Percentiles rank a stretch among this genome's conserved stretches.
Evolutionary conservation across 495 filamentous ascomycete genomes (phyloP).

Genomic region (Parathielavia hyrcaniae): DNA sequence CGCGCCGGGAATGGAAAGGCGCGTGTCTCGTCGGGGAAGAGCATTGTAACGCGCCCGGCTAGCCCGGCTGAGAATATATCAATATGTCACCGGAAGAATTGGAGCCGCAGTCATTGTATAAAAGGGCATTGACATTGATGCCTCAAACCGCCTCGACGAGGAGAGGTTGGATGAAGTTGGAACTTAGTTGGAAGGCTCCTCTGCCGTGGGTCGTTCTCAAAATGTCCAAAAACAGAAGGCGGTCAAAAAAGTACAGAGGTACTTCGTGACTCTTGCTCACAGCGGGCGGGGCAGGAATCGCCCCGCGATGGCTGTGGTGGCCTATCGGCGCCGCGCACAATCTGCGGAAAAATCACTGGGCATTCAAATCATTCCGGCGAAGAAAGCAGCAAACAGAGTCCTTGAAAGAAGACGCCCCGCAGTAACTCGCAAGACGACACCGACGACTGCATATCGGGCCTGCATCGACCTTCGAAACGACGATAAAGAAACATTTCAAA

Average conservation of each 20-base stretch:
- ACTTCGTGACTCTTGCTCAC: slow-evolving; percentile 7
- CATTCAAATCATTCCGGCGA: slow-evolving; percentile 20
- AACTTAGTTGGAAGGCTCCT: too few relatives aligned
- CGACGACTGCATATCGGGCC: neutral
- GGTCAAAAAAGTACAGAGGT: slow-evolving; percentile 13
- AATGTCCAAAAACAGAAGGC: slow-evolving; percentile 15
- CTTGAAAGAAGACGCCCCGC: slow-evolving; percentile 16
- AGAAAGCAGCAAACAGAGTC: slow-evolving; percentile 8
- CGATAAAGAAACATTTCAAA: slow-evolving; percentile 1
- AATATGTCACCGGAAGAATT: neutral
- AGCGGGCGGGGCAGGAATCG: slow-evolving; percentile 19
- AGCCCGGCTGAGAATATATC: neutral
- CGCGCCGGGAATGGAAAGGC: slow-evolving; percentile 11
- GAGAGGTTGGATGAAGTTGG: too few relatives aligned
- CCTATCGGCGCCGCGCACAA: slow-evolving; percentile 32
- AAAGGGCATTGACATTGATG: too few relatives aligned
- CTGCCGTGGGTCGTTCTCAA: too few relatives aligned
- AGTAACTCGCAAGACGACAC: slow-evolving; percentile 9
- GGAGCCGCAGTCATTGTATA: neutral
- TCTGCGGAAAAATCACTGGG: slow-evolving; percentile 34
- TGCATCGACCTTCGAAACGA: slow-evolving; percentile 3
- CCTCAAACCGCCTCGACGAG: too few relatives aligned
- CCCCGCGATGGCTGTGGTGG: slow-evolving; percentile 22
- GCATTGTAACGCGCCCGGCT: neutral
- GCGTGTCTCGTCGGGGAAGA: neutral